Evolutionary conservation across 139 green algal genomes (phyloP).

Genomic region (Edaphochlamys debaryana): DNA sequence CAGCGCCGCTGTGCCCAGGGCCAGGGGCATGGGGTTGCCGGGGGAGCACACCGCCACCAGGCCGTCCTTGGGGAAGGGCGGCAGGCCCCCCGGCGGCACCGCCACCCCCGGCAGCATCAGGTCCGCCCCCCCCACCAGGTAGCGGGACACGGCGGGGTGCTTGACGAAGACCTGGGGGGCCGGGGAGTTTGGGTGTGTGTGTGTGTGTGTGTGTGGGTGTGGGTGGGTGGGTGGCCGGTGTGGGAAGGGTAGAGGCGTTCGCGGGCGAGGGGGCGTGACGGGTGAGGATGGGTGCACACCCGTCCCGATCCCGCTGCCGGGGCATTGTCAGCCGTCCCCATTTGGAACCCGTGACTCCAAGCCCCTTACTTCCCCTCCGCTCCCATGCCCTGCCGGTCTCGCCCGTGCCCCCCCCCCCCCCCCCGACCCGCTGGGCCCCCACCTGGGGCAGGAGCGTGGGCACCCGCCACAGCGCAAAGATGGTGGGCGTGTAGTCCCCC

Average conservation of each 20-base stretch:
- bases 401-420: too few species aligned
- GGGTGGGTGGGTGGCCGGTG: too few species aligned
- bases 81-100: constrained; percentile 15
- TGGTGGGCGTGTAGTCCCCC: constrained; percentile 63
- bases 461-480: constrained; percentile 68
- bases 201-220: too few species aligned
- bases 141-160: constrained; percentile 69
- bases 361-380: too few species aligned
- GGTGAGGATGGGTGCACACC: not conserved
- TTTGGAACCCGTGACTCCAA: too few species aligned
- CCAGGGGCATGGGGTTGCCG: constrained; percentile 69
- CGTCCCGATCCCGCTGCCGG: not conserved
- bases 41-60: constrained; percentile 58
- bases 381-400: too few species aligned
- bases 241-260: too few species aligned
- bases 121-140: constrained; percentile 70
- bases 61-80: constrained; percentile 30
- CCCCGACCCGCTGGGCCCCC: not conserved
- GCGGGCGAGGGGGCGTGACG: too few species aligned
- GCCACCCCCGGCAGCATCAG: constrained; percentile 76
- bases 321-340: too few species aligned
- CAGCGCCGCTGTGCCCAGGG: constrained; percentile 61
- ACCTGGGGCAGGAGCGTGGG: constrained; percentile 54
- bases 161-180: constrained; percentile 55
- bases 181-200: too few species aligned